These are phyloP conservation scores for Populus simonii DNA, from an alignment of 345 rosid species.

Conservation along the genomic window DNA sequence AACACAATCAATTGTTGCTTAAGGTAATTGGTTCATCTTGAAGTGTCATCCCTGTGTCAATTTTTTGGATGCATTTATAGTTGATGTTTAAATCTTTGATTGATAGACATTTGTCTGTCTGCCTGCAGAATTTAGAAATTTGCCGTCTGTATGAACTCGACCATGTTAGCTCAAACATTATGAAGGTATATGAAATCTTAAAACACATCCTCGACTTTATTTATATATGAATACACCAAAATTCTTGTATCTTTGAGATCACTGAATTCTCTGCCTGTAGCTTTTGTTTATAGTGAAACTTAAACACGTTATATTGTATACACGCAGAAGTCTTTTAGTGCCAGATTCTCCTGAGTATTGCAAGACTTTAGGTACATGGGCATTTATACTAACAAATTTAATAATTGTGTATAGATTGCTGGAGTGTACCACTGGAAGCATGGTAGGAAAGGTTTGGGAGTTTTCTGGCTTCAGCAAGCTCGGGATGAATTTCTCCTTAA, in stretches of 20 bases:
- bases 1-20: conserved; percentile 53
- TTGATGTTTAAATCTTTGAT: not conserved
- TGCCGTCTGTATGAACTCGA: conserved; percentile 82
- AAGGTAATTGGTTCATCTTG: conserved; percentile 49
- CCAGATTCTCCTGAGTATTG: not conserved
- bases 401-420: conserved; percentile 51
- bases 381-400: not conserved
- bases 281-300: too few species aligned
- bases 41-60: not conserved
- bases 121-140: conserved; percentile 76
- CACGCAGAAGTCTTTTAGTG: not conserved
- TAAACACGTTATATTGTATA: not conserved
- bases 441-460: conserved; percentile 82
- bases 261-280: not conserved
- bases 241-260: not conserved
- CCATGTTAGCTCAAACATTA: conserved; percentile 57
- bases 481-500: conserved; percentile 63
- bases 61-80: not conserved
- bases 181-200: conserved; percentile 58
- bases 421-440: conserved; percentile 96
- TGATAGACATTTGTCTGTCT: not conserved
- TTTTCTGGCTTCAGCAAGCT: conserved; percentile 96
- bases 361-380: not conserved
- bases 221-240: not conserved
- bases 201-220: conserved; percentile 5